Evolutionary conservation across 192 early-diverging fungal genomes (phyloP).

Genomic region (Backusella australiensis): DNA sequence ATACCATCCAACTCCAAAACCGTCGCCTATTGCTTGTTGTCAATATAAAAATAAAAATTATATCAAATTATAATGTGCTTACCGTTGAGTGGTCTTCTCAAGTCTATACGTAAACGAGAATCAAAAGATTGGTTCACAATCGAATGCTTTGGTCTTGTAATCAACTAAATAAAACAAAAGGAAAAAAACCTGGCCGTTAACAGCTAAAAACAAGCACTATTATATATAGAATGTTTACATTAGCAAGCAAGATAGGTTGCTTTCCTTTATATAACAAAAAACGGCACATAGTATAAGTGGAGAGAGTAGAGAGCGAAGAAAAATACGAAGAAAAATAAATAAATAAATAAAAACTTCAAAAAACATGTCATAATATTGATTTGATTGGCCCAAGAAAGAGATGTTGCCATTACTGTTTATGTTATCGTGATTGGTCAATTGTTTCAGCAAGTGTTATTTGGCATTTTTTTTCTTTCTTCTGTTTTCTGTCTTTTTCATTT

Average conservation of each 20-base stretch:
- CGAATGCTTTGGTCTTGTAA: slow-evolving; percentile 73
- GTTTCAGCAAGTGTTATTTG: neutral
- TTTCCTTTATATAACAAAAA: slow-evolving; percentile 80
- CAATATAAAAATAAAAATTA: neutral
- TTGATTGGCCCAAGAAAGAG: neutral
- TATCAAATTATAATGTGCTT: neutral
- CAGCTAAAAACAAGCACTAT: neutral
- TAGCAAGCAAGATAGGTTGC: slow-evolving; percentile 66
- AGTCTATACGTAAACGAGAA: slow-evolving; percentile 66
- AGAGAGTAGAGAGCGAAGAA: neutral
- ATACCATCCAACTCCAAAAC: slow-evolving; percentile 79
- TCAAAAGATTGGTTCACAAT: slow-evolving; percentile 83
- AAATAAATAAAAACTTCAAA: neutral
- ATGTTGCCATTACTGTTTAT: slow-evolving; percentile 7
- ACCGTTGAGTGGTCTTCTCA: slow-evolving; percentile 65
- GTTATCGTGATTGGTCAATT: neutral
- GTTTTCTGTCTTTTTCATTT: neutral
- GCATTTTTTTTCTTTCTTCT: neutral
- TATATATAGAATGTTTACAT: slow-evolving; percentile 38
- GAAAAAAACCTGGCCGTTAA: neutral
- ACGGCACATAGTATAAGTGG: slow-evolving; percentile 55
- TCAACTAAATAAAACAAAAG: slow-evolving; percentile 39
- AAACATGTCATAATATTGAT: neutral
- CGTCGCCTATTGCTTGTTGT: slow-evolving; percentile 52
- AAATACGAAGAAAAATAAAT: neutral